Percentiles rank a stretch among this genome's conserved stretches.
phyloP scores from a whole-genome alignment of 225 moss, liverwort and hornwort genomes.

The Rhytidiadelphus loreus region DNA sequence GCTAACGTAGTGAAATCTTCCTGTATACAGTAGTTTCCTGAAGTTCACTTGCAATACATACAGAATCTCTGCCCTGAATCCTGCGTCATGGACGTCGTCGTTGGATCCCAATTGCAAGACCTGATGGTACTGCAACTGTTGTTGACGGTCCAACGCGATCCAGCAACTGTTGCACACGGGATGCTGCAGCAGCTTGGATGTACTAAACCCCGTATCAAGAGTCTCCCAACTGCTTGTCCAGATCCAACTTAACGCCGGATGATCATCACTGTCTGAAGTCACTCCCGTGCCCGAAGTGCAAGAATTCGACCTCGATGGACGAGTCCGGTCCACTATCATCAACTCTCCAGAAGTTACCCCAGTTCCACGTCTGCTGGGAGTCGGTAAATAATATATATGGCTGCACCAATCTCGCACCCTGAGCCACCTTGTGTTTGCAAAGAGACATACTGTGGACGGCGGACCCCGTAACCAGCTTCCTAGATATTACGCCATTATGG shows the following conservation, averaged over 20 bases:
- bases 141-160: neutral
- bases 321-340: neutral
- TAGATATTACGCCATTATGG: too few species aligned
- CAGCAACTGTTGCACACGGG: neutral
- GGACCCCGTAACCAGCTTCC: neutral
- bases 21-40: too few species aligned
- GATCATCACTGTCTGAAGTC: neutral
- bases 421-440: constrained; percentile 5
- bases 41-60: neutral
- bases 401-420: constrained; percentile 2
- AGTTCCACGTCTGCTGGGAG: neutral
- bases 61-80: neutral
- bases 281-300: neutral
- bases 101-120: neutral
- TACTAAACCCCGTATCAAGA: neutral
- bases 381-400: neutral
- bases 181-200: neutral
- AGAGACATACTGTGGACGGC: neutral
- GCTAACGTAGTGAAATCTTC: too few species aligned
- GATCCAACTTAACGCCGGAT: neutral
- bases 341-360: neutral
- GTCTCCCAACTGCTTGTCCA: neutral
- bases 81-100: neutral
- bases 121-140: neutral
- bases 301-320: neutral